Evolutionary conservation across 2,329 filamentous ascomycete species (phyloP).

Genomic region (Dactylellina sp.): DNA sequence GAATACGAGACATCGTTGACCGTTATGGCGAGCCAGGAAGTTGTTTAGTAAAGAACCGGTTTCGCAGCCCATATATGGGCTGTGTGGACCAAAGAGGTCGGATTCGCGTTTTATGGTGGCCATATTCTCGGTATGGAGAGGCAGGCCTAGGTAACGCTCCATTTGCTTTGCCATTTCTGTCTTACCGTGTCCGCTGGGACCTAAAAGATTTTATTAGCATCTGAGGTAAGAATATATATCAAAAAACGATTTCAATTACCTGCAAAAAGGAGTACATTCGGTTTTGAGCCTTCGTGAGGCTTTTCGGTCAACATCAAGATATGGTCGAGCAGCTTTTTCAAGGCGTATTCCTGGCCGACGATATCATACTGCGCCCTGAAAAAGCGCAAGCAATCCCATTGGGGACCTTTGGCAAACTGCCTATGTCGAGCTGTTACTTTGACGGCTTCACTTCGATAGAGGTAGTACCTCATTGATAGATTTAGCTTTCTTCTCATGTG

Average conservation of each 20-base stretch:
- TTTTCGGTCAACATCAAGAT: slow-evolving; percentile 5
- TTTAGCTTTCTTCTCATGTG: slow-evolving; percentile 1
- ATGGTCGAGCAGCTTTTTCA: slow-evolving; percentile 4
- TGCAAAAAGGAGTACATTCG: slow-evolving; percentile 65
- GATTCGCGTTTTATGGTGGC: slow-evolving; percentile 63
- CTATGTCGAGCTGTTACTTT: slow-evolving; percentile 3
- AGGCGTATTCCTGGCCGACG: background rate
- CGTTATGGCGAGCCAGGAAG: slow-evolving; percentile 64
- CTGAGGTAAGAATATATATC: no score
- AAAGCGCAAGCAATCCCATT: slow-evolving; percentile 10
- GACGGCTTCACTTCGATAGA: slow-evolving; percentile 5
- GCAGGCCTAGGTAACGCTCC: slow-evolving; percentile 64
- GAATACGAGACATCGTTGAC: slow-evolving; percentile 65
- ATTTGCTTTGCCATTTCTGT: slow-evolving; percentile 66
- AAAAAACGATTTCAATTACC: no score
- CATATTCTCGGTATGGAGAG: slow-evolving; percentile 64
- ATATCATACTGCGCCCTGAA: slow-evolving; percentile 8
- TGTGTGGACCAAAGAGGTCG: slow-evolving; percentile 66
- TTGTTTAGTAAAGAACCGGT: slow-evolving; percentile 66
- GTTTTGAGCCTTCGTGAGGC: slow-evolving; percentile 60
- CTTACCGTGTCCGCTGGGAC: slow-evolving; percentile 67
- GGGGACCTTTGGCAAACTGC: slow-evolving; percentile 1
- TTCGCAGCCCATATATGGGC: slow-evolving; percentile 62
- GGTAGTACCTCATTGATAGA: slow-evolving; percentile 21
- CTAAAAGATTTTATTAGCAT: no score